These are phyloP conservation scores for Prunus salicina DNA, from an alignment of 306 rosid species.

Conservation along the genomic window DNA sequence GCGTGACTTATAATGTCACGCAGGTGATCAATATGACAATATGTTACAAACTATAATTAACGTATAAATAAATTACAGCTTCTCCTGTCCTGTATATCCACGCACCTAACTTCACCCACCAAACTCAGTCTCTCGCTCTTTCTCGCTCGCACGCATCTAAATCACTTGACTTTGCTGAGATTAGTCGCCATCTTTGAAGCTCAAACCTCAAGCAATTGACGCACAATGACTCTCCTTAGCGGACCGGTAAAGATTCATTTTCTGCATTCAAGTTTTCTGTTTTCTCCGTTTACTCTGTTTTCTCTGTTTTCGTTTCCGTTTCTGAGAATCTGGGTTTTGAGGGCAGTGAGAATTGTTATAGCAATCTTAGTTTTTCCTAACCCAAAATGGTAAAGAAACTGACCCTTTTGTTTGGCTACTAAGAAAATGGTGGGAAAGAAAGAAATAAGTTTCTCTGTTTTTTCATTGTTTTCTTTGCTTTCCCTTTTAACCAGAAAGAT, in stretches of 20 bases:
- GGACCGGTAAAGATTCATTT: conserved; percentile 19
- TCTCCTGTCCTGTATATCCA: not conserved
- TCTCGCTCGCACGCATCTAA: not conserved
- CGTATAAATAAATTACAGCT: not conserved
- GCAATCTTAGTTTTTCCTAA: not conserved
- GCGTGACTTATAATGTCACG: too few relatives aligned
- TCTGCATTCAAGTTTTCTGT: not conserved
- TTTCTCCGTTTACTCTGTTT: not conserved
- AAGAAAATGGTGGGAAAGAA: not conserved
- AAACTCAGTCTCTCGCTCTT: conserved; percentile 1
- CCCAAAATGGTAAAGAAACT: not conserved
- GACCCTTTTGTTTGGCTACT: conserved; percentile 9
- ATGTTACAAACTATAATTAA: too few relatives aligned
- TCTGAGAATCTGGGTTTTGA: not conserved
- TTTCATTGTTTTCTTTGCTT: not conserved
- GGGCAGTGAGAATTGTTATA: not conserved
- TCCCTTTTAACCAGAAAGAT: not conserved
- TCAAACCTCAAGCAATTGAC: not conserved
- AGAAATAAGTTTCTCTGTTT: not conserved
- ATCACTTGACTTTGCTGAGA: not conserved
- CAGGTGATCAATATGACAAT: too few relatives aligned
- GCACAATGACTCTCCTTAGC: conserved; percentile 30
- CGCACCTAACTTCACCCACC: conserved; percentile 7
- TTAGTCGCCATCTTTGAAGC: not conserved
- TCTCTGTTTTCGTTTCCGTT: not conserved